Conservation (phyloP, 495 filamentous ascomycete genomes). For the Penicillium canariense region DNA sequence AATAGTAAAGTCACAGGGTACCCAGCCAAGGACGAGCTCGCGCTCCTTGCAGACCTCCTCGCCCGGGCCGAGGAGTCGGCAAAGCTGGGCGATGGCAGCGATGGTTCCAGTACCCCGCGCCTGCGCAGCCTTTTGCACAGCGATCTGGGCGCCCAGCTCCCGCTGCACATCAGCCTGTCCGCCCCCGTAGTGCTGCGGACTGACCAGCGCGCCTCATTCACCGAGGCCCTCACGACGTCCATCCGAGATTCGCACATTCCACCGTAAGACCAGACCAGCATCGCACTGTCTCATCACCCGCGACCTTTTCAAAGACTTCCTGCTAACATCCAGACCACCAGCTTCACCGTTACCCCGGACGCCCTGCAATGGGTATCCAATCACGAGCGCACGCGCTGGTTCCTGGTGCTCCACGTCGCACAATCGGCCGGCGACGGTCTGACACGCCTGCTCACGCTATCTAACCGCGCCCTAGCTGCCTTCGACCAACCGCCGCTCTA, state of each 20-base stretch:
- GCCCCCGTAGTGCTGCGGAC: conserved; percentile 66
- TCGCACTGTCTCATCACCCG: no score
- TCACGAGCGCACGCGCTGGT: conserved; percentile 75
- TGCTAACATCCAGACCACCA: conserved; percentile 20
- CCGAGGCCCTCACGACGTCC: conserved; percentile 34
- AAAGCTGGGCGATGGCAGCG: background rate
- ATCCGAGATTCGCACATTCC: conserved; percentile 42
- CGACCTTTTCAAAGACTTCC: background rate
- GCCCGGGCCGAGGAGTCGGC: conserved; percentile 28
- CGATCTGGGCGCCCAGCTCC: conserved; percentile 73
- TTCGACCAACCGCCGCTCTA: conserved; percentile 78
- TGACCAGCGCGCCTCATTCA: conserved; percentile 61
- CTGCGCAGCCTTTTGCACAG: conserved; percentile 65
- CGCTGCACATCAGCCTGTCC: conserved; percentile 89
- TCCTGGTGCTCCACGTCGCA: conserved; percentile 69
- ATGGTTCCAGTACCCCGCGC: background rate
- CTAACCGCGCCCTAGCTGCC: conserved; percentile 57
- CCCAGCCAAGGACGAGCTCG: conserved; percentile 57
- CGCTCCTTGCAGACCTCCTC: conserved; percentile 53
- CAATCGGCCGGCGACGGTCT: conserved; percentile 54
- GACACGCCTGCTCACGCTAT: conserved; percentile 58
- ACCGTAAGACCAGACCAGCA: conserved; percentile 36
- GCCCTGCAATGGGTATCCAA: conserved; percentile 68
- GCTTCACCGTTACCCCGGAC: conserved; percentile 50
- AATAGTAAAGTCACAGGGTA: conserved; percentile 54